phyloP scores from a whole-genome alignment of 2,329 filamentous ascomycete species.

The Xylogone sp. region DNA sequence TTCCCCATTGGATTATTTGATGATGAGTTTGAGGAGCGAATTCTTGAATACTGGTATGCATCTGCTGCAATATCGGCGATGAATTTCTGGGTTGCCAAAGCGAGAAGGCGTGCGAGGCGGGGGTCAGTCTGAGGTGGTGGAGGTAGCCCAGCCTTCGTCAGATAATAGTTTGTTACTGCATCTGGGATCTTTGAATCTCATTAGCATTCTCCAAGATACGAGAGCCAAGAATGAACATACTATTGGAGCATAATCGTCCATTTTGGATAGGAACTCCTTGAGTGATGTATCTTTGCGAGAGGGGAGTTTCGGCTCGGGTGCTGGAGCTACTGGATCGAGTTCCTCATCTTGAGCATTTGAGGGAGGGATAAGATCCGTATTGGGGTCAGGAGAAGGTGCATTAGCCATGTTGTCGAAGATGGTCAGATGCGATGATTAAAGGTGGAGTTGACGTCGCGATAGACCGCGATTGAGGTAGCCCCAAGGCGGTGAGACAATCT shows the following conservation, averaged over 20 bases:
- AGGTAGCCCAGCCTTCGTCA: conserved; percentile 90
- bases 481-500: conserved; percentile 8
- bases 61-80: conserved; percentile 96
- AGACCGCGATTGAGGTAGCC: not conserved
- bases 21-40: conserved; percentile 83
- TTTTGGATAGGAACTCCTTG: conserved; percentile 89
- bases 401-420: conserved; percentile 23
- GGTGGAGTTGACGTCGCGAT: not conserved
- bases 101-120: conserved; percentile 86
- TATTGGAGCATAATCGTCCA: conserved; percentile 97
- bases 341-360: conserved; percentile 20
- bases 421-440: not conserved
- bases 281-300: conserved; percentile 89
- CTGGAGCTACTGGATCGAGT: conserved; percentile 42
- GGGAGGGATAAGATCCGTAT: conserved; percentile 24
- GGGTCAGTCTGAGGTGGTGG: conserved; percentile 88
- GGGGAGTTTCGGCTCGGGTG: conserved; percentile 60
- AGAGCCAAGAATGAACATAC: conserved; percentile 46
- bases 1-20: conserved; percentile 90
- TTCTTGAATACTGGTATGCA: conserved; percentile 95
- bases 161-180: conserved; percentile 96
- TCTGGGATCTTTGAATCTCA: conserved; percentile 72
- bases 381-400: conserved; percentile 27
- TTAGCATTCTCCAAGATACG: conserved; percentile 1
- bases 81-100: conserved; percentile 98